These are phyloP conservation scores for Bocquillonia castaneifolia DNA, from an alignment of 441 rosid genomes.

Conservation along the genomic window DNA sequence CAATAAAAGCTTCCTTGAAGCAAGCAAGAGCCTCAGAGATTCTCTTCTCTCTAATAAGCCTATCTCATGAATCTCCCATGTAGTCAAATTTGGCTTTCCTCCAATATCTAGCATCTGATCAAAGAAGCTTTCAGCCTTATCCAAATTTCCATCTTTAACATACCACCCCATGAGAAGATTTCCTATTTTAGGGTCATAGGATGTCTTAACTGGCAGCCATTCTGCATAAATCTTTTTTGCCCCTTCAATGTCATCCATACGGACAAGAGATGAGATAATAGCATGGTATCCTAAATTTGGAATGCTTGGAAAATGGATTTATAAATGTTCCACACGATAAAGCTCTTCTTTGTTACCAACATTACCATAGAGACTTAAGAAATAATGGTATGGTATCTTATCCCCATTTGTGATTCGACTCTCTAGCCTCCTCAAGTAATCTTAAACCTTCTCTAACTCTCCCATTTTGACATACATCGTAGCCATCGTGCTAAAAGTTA, in stretches of 20 bases:
- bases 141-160: constrained; percentile 53
- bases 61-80: constrained; percentile 86
- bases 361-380: constrained; percentile 72
- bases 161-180: constrained; percentile 65
- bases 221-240: constrained; percentile 69
- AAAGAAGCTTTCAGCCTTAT: constrained; percentile 54
- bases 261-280: constrained; percentile 60
- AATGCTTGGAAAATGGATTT: constrained; percentile 63
- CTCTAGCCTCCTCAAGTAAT: constrained; percentile 66
- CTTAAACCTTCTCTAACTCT: constrained; percentile 64
- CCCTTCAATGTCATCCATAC: constrained; percentile 64
- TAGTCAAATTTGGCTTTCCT: constrained; percentile 68
- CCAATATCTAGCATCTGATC: constrained; percentile 60
- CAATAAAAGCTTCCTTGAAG: constrained; percentile 62
- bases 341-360: constrained; percentile 67
- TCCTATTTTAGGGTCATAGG: constrained; percentile 78
- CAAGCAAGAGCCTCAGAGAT: constrained; percentile 56
- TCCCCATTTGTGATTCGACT: constrained; percentile 74
- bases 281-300: constrained; percentile 90
- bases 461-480: constrained; percentile 83
- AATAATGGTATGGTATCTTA: constrained; percentile 84
- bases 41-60: constrained; percentile 50
- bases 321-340: constrained; percentile 68
- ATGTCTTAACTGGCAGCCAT: constrained; percentile 63
- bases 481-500: constrained; percentile 89